A percentile compares a stretch with the other conserved stretches of the same genome.
These are phyloP conservation scores for Trichoderma parareesei DNA, from an alignment of 495 filamentous ascomycete species.

Conservation along the genomic window DNA sequence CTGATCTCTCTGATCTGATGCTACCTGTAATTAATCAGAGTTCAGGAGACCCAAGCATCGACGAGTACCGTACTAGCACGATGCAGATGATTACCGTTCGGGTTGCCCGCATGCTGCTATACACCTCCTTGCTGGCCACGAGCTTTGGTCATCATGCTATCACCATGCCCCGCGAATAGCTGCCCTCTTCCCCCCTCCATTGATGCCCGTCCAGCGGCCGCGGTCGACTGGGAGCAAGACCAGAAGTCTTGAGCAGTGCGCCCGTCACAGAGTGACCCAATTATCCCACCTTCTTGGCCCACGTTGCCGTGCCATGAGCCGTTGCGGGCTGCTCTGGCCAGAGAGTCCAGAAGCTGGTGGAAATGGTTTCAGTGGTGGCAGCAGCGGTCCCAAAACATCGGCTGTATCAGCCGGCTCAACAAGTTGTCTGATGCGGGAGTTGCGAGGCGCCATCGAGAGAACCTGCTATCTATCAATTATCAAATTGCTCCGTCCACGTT, in stretches of 20 bases:
- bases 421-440: not conserved
- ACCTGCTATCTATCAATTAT: too few relatives aligned
- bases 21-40: not conserved
- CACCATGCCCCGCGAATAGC: not conserved
- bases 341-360: not conserved
- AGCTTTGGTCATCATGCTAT: not conserved
- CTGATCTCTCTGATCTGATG: not conserved
- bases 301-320: not conserved
- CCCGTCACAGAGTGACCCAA: not conserved
- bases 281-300: not conserved
- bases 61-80: not conserved
- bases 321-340: not conserved
- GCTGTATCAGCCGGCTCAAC: not conserved
- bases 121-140: not conserved
- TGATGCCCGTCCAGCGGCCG: not conserved
- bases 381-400: too few relatives aligned
- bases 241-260: not conserved
- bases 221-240: not conserved
- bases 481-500: too few relatives aligned
- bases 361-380: not conserved
- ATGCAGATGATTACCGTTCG: not conserved
- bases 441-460: too few relatives aligned
- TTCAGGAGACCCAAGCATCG: not conserved
- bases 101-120: not conserved
- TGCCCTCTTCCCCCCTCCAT: not conserved